Evolutionary conservation across 108 stramenopile genomes (phyloP), one percentile per base, ranked within the genome.

Genomic region (Cyclotella sp.): DNA sequence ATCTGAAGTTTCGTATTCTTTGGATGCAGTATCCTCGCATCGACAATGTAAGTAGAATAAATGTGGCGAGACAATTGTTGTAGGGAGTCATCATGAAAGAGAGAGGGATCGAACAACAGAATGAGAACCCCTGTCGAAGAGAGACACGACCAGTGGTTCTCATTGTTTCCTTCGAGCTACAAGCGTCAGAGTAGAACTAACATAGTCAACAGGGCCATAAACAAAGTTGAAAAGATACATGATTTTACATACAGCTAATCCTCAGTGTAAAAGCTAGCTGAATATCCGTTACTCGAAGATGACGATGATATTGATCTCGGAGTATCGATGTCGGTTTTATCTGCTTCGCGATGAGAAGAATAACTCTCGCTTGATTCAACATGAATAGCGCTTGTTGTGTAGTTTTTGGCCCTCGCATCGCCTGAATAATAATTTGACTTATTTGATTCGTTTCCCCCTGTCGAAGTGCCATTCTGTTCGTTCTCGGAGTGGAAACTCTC

Each of bases 221-320:
- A n/a, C n/a, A n/a, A n/a, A n/a, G n/a, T n/a, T n/a, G n/a, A n/a
- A n/a, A n/a, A n/a, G n/a, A 49, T 49, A n/a, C n/a, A 49, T n/a
- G 47, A 3, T n/a, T 16, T n/a, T 57, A 19, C 55, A 1, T 21
- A 22, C 24, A 12, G 13, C 30, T 61, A 61, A 12, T 61, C 60
- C 34, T 61, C 60, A 11, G 60, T 61, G 60, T 30, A 61, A 61
- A 61, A 61, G 34, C 60, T 61, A 61, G 60, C 60, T 39, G 60
- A 39, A 39, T 61, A 61, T 13, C 30, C 60, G 11, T n/a, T 30
- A 61, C 34, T 39, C 7, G 60, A 39, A 34, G 14, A 2, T 55
- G 55, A 59, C 18, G 58, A 61, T 61, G 19, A 15, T 39, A 21
- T 39, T 2, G 60, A 61, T 15, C 30, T 61, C 34, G 60, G 60